These are phyloP conservation scores for Lactarius deliciosus DNA, from an alignment of 768 basidiomycete species.

Conservation along the genomic window DNA sequence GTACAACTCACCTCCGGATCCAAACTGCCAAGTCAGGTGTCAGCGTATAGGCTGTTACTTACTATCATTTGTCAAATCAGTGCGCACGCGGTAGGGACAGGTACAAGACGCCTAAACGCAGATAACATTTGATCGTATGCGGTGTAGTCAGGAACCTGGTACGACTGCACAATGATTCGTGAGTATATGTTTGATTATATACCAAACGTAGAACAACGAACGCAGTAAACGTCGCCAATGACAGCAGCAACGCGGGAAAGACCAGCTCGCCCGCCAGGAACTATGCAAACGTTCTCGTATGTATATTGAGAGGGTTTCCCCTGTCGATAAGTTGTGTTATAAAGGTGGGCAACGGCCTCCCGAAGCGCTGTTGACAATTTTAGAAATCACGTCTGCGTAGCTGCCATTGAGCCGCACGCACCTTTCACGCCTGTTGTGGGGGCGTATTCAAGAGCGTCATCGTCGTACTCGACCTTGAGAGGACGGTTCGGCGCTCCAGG, in stretches of 20 bases:
- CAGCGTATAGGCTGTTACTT: not conserved
- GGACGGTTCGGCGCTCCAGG: conserved; percentile 72
- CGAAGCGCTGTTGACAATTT: conserved; percentile 58
- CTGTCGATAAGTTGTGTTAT: conserved; percentile 84
- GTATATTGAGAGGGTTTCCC: conserved; percentile 85
- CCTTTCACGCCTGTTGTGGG: conserved; percentile 91
- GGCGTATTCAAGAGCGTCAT: conserved; percentile 84
- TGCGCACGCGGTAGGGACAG: conserved; percentile 83
- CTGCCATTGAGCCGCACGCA: conserved; percentile 31
- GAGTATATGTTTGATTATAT: conserved; percentile 9
- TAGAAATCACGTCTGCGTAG: not conserved
- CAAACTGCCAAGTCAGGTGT: conserved; percentile 15
- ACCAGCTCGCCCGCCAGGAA: conserved; percentile 90
- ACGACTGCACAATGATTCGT: conserved; percentile 50
- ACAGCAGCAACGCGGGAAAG: conserved; percentile 91
- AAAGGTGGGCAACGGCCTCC: conserved; percentile 85
- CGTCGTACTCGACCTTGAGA: conserved; percentile 58
- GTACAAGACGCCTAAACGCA: conserved; percentile 86
- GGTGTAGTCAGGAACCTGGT: conserved; percentile 91
- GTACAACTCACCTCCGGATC: conserved; percentile 41
- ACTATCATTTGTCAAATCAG: not conserved
- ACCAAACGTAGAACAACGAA: conserved; percentile 34
- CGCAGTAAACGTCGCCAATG: conserved; percentile 85
- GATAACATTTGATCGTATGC: conserved; percentile 82
- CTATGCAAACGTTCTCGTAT: conserved; percentile 90